A percentile compares a stretch with the other conserved stretches of the same genome.
Evolutionary conservation across 495 filamentous ascomycete species (phyloP).

Genomic region (Tuber melanosporum): DNA sequence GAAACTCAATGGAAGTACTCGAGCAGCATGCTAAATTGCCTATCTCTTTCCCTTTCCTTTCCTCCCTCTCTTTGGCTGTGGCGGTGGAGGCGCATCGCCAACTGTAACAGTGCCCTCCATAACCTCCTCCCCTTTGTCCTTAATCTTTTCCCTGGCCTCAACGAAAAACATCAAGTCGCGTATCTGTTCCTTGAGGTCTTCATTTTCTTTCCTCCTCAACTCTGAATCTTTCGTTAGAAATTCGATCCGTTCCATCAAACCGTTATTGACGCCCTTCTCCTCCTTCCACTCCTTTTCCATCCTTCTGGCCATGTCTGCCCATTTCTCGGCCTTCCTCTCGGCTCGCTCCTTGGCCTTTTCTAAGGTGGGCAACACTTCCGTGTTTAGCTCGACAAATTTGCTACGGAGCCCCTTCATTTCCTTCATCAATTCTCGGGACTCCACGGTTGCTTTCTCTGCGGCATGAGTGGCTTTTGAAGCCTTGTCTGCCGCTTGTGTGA

Average conservation of each 20-base stretch:
- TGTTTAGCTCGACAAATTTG: conserved; percentile 52
- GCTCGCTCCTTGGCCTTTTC: conserved; percentile 66
- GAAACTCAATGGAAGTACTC: not conserved
- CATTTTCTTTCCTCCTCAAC: conserved; percentile 51
- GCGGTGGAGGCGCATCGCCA: conserved; percentile 33
- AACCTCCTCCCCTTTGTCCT: conserved; percentile 58
- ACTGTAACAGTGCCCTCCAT: conserved; percentile 48
- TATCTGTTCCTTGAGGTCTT: conserved; percentile 71
- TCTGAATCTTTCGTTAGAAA: conserved; percentile 56
- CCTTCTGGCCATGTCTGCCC: conserved; percentile 64
- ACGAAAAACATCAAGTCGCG: conserved; percentile 89
- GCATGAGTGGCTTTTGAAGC: conserved; percentile 63
- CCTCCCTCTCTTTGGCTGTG: conserved; percentile 25
- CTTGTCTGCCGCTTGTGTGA: conserved; percentile 87
- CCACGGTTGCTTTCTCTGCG: conserved; percentile 56
- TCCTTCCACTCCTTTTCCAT: conserved; percentile 74
- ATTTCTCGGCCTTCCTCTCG: conserved; percentile 60
- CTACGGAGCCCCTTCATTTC: conserved; percentile 52
- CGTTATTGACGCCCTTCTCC: conserved; percentile 76
- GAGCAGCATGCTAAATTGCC: not conserved
- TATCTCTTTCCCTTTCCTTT: conserved; percentile 37
- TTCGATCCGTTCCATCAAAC: conserved; percentile 68
- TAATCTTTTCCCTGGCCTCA: conserved; percentile 70
- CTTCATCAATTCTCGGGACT: conserved; percentile 50
- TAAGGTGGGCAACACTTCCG: conserved; percentile 56